Base-by-base conservation (phyloP, 768 basidiomycete genomes). In the Leccinum sublutescens region DNA sequence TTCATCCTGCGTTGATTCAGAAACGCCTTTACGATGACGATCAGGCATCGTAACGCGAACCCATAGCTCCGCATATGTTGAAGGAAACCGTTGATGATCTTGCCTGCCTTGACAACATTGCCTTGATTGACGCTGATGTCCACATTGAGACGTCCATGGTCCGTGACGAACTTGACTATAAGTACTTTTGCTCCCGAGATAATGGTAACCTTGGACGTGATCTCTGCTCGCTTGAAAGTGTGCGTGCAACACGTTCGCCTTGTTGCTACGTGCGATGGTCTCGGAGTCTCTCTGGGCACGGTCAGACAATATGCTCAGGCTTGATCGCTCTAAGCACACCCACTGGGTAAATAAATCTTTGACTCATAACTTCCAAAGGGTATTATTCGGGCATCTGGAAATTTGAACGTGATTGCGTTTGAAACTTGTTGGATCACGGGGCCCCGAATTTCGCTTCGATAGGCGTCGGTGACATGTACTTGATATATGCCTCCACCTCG, bases 301-400 rank as follows among this genome's bases (percentile, higher is more conserved):
- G 57, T 59, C 52, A 73, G 67, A 40, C 63, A 38, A 31, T 23
- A 3, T 29, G 50, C 51, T 50, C 34, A 55, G 25, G 12, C 11
- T 29, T 33, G 2, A 51, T 12, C 14, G 31, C 8, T 52, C 34
- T 47, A 19, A 36, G 52, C 31, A 68, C 72, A 97, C 95, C 95
- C 95, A 54, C 84, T 78, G 4, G 97, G 96, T 21, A 98, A 81
- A 72, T 98, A 99, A 14, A 98, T 77, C 67, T 93, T 93, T 6
- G 96, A 98, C 69, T 91, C 87, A 71, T 87, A 96, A 69, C 90
- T 93, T 21, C 97, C 97, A 72, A 98, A 99, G 1, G 95, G 90
- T 58, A 83, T 75, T 3, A 98, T 87, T 34, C 80, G 75, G 9
- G 94, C 93, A 66, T 95, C 93, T 0, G 86, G 83, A 76, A 92